Evolutionary conservation across 2,329 filamentous ascomycete genomes (phyloP), one percentile per base, ranked within the genome.

Genomic region (Fusarium sp.): DNA sequence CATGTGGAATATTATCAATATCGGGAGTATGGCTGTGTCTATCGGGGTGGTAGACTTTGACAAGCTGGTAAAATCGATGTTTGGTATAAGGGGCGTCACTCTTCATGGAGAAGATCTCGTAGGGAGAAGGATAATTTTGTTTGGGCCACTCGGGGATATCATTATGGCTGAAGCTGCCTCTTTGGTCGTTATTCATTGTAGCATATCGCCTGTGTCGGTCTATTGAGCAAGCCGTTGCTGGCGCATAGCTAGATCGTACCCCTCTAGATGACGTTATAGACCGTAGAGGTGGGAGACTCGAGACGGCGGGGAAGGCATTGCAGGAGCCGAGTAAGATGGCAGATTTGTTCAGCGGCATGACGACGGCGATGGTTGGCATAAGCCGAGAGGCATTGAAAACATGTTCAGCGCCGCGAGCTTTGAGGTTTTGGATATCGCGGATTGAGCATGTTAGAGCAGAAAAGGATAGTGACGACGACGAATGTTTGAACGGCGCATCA

Each of bases 41-140:
- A 79, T 99, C 96, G 0, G 96, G 96, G 77, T 99, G 96, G 82
- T 99, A 99, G 48, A 97, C 85, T 83, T 98, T 99, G 61, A 97
- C 96, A 55, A 99, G 88, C 76, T 95, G 88, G 80, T 97, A 96
- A 85, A 94, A 99, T 64, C 89, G 89, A 45, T 86, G 82, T 81
- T 99, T 98, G 67, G 88, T 91, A 80, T 99, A 98, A 3, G 89
- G 87, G 16, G 88, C 89, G 61, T 83, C 83, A 72, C 83, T 87
- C 56, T 79, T 75, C 49, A 83, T 79, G 65, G 87, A 84, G 75
- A 98, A 90, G 77, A 99, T 93, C 76, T 98, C 93, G 82, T 99
- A 98, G 2, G 96, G 96, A 0, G 94, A 95, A 2, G 92, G 93
- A 42, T 84, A 76, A 22, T 77, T 66, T 8, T 78, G 77, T 7